phyloP scores from a whole-genome alignment of 2,329 filamentous ascomycete genomes.

The Beauveria bassiana region DNA sequence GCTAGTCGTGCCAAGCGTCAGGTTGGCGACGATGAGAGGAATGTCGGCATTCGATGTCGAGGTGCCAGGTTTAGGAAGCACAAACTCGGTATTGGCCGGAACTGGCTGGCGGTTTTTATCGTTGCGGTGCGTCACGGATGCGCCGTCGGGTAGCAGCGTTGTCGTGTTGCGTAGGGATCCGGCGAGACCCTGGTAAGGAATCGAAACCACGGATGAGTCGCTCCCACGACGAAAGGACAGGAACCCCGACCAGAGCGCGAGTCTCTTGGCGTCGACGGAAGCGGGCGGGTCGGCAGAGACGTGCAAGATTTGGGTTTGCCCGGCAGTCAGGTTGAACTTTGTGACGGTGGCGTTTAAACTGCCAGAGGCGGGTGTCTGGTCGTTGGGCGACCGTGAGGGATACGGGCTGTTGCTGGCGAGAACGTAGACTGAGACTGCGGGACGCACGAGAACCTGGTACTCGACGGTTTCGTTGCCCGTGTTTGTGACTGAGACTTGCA shows the following conservation, averaged over 20 bases:
- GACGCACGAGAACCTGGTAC: conserved; percentile 43
- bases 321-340: conserved; percentile 35
- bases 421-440: conserved; percentile 47
- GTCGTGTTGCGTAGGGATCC: conserved; percentile 24
- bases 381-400: conserved; percentile 37
- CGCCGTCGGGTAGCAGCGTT: conserved; percentile 26
- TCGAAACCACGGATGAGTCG: conserved; percentile 22
- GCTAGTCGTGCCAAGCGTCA: conserved; percentile 33
- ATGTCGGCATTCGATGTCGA: conserved; percentile 21
- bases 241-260: conserved; percentile 37
- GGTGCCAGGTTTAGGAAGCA: conserved; percentile 25
- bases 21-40: conserved; percentile 23
- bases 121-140: conserved; percentile 24
- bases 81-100: conserved; percentile 22
- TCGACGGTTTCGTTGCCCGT: conserved; percentile 37
- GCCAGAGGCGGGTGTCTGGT: conserved; percentile 32
- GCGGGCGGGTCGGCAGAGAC: conserved; percentile 39
- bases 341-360: conserved; percentile 32
- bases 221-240: conserved; percentile 30
- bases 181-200: conserved; percentile 28
- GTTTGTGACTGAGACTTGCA: conserved; percentile 50
- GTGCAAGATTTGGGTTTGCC: conserved; percentile 36
- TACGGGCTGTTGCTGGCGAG: conserved; percentile 24
- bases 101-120: conserved; percentile 17
- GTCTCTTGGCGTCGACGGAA: conserved; percentile 22